Evolutionary conservation across 2,329 filamentous ascomycete genomes (phyloP).

Genomic region (Talaromyces funiculosus): DNA sequence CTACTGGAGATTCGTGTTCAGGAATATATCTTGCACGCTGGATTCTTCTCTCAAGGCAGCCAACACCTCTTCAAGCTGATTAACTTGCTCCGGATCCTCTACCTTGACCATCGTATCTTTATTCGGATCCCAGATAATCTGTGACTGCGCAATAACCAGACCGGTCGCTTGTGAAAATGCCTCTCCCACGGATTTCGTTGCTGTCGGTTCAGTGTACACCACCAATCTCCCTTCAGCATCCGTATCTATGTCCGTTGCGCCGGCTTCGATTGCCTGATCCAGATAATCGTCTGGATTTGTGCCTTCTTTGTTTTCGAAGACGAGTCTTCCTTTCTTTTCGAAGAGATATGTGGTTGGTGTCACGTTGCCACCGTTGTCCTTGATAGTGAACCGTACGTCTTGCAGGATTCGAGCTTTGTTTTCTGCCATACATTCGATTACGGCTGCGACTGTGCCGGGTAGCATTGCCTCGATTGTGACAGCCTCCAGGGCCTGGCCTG

Average conservation of each 20-base stretch:
- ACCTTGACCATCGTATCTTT: conserved; percentile 67
- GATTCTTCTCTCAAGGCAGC: conserved; percentile 54
- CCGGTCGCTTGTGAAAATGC: conserved; percentile 58
- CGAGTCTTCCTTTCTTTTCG: conserved; percentile 67
- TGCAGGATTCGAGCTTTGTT: conserved; percentile 67
- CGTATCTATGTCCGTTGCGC: conserved; percentile 53
- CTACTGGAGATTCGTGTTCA: no score
- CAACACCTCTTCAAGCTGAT: conserved; percentile 56
- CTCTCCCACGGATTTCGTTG: conserved; percentile 60
- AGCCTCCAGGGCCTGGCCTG: conserved; percentile 69
- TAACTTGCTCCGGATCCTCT: conserved; percentile 51
- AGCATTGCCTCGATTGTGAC: conserved; percentile 76
- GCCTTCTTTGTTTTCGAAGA: conserved; percentile 58
- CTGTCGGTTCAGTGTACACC: conserved; percentile 62
- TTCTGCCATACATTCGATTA: conserved; percentile 83
- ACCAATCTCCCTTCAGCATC: conserved; percentile 66
- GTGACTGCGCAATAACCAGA: conserved; percentile 64
- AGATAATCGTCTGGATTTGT: conserved; percentile 64
- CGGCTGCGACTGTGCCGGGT: conserved; percentile 65
- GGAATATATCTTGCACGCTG: conserved; percentile 73
- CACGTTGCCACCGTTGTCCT: conserved; percentile 62
- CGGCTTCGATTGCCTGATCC: conserved; percentile 77
- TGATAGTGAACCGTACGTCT: conserved; percentile 66
- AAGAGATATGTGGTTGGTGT: conserved; percentile 82
- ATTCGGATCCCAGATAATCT: conserved; percentile 81